Evolutionary conservation across 139 green algal species (phyloP).

Genomic region (Deuterostichococcus epilithicus): DNA sequence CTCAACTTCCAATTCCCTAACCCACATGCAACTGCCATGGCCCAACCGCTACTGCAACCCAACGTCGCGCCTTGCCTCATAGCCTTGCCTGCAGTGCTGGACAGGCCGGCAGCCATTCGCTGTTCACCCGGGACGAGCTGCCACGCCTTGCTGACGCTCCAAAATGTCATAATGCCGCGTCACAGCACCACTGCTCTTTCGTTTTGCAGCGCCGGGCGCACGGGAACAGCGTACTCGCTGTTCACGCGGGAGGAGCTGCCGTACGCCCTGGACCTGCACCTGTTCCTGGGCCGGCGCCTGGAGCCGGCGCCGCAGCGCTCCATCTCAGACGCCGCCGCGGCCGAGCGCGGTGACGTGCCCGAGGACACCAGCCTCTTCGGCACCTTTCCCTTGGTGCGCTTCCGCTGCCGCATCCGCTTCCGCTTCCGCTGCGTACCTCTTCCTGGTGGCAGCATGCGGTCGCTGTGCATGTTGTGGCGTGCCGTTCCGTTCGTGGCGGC

Average conservation of each 20-base stretch:
- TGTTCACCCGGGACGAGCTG: no score
- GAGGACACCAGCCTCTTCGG: slow-evolving; percentile 54
- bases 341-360: slow-evolving; percentile 7
- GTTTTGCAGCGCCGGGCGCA: slow-evolving; percentile 32
- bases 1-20: no score
- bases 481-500: no score
- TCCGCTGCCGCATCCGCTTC: no score
- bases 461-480: not conserved
- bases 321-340: slow-evolving; percentile 29
- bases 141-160: no score
- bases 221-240: slow-evolving; percentile 77
- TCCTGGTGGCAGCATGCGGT: no score
- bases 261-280: slow-evolving; percentile 94
- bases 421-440: no score
- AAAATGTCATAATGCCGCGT: not conserved
- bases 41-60: no score
- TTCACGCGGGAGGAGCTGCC: slow-evolving; percentile 74
- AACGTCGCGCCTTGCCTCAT: no score
- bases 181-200: not conserved
- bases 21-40: no score
- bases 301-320: slow-evolving; percentile 31
- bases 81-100: no score
- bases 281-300: slow-evolving; percentile 82
- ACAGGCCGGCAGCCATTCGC: no score
- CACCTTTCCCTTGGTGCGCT: slow-evolving; percentile 49